Evolutionary conservation across 148 eudicot species (phyloP).

Genomic region (Spergularia bocconei): DNA sequence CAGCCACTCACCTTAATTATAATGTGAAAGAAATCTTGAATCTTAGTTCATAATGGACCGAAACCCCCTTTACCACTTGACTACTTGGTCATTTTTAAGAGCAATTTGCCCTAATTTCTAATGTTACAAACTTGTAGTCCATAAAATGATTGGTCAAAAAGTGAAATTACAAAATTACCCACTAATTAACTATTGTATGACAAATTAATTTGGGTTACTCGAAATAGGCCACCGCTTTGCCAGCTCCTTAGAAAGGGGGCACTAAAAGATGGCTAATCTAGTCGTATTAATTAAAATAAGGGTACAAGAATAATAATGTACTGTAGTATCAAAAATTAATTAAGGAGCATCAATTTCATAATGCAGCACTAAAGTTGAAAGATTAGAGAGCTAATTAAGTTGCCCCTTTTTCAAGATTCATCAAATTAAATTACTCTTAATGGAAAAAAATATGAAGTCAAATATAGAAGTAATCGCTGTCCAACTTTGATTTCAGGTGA

Average conservation of each 20-base stretch:
- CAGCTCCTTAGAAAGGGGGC: constrained; percentile 23
- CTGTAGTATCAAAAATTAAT: constrained; percentile 18
- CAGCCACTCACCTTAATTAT: too few species aligned
- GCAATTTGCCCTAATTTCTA: too few species aligned
- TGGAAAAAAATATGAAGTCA: constrained; percentile 15
- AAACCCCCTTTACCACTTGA: too few species aligned
- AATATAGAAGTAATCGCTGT: constrained; percentile 14
- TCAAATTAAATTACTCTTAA: not conserved
- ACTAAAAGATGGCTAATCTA: constrained; percentile 12
- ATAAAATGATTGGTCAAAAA: constrained; percentile 6
- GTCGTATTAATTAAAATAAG: constrained; percentile 8
- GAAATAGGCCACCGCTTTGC: constrained; percentile 15
- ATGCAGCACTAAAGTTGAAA: constrained; percentile 27
- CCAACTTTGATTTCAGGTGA: constrained; percentile 13
- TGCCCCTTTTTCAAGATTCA: constrained; percentile 19
- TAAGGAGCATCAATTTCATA: constrained; percentile 28
- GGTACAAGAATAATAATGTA: constrained; percentile 20
- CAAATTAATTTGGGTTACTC: constrained; percentile 15
- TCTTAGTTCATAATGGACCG: too few species aligned
- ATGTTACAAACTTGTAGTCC: too few species aligned
- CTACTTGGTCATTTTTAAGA: too few species aligned
- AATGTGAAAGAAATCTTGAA: too few species aligned
- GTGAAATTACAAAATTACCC: constrained; percentile 13
- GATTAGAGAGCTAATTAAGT: constrained; percentile 5
- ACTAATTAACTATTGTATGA: not conserved